Base-by-base conservation (phyloP, 2,329 filamentous ascomycete genomes). In the Sporothrix pseudoabietina region DNA sequence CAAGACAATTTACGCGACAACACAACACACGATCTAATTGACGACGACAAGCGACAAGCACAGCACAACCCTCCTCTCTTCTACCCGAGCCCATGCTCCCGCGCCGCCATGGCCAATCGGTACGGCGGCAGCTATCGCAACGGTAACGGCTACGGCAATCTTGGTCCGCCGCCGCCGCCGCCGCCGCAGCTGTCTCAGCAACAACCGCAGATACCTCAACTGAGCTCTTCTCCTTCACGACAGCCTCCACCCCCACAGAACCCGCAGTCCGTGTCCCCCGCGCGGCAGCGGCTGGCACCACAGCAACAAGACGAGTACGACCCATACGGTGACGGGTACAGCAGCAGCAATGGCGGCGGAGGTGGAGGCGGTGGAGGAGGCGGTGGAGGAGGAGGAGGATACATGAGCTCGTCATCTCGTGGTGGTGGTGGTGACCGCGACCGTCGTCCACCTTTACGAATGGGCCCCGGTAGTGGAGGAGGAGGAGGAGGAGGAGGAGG, bases 61-160 rank as follows among this genome's bases (percentile, higher is more conserved):
- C 26, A 26, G 26, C 26, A 16, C 12, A n/a, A 7, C 52, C 52
- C 6, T 3, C 6, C 52, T 54, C 8, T 4, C 57, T 3, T 39
- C 32, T 26, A 26, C 49, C 10, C 52, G 39, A 26, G 69, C 54
- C 70, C 32, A 52, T 66, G 71, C 70, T 55, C 66, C 47, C 66
- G 47, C 69, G 54, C 69, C 79, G 54, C 69, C 79, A 88, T 88
- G 87, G 82, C 86, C 77, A 84, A 84, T 79, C 83, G 86, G 77
- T 86, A 85, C 80, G 85, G 83, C 78, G 81, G 78, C 75, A 79
- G 85, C 73, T 84, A 82, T 79, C 82, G 83, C 78, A 84, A 82
- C 76, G 82, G 82, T 75, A 81, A 82, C 61, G 71, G 83, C 65
- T 85, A 85, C 77, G 85, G 84, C 49, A 83, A 82, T 74, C 80